A percentile compares a stretch with the other conserved stretches of the same genome.
phyloP scores from a whole-genome alignment of 108 stramenopile genomes.

The Nannochloropsis salina region DNA sequence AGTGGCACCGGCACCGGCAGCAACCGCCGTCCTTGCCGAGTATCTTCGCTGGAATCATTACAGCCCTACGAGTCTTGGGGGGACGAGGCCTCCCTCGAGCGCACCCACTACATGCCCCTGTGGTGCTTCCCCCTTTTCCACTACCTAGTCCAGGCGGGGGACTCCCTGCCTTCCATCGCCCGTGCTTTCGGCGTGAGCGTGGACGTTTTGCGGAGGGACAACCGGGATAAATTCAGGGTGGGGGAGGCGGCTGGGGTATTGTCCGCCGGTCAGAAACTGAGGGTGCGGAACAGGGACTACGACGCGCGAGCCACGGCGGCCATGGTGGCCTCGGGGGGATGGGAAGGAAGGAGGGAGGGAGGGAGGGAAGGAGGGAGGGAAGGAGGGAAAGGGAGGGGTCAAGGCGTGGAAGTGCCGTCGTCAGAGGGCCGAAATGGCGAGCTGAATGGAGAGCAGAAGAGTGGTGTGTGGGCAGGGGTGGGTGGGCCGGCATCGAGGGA shows the following conservation, averaged over 20 bases:
- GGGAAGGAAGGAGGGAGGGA: background rate
- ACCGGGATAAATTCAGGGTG: background rate
- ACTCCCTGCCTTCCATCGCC: background rate
- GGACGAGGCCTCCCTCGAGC: background rate
- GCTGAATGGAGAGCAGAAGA: no score
- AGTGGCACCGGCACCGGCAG: background rate
- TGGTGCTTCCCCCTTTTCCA: background rate
- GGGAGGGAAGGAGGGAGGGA: background rate
- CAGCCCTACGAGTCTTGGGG: background rate
- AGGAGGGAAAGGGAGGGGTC: background rate
- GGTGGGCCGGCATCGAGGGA: background rate
- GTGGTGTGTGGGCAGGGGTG: background rate
- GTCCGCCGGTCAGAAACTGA: background rate
- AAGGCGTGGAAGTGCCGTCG: background rate
- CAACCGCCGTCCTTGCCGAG: background rate
- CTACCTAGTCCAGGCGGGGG: background rate
- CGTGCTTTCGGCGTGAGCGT: background rate
- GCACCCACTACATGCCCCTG: background rate
- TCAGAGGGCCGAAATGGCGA: background rate
- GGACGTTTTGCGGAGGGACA: conserved; percentile 17
- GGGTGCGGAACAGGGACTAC: background rate
- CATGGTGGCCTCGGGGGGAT: background rate
- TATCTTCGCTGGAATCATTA: background rate
- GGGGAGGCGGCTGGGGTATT: background rate
- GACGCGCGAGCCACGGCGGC: background rate